phyloP scores from a whole-genome alignment of 352 stramenopile genomes.

The Phytophthora fragariaefolia region DNA sequence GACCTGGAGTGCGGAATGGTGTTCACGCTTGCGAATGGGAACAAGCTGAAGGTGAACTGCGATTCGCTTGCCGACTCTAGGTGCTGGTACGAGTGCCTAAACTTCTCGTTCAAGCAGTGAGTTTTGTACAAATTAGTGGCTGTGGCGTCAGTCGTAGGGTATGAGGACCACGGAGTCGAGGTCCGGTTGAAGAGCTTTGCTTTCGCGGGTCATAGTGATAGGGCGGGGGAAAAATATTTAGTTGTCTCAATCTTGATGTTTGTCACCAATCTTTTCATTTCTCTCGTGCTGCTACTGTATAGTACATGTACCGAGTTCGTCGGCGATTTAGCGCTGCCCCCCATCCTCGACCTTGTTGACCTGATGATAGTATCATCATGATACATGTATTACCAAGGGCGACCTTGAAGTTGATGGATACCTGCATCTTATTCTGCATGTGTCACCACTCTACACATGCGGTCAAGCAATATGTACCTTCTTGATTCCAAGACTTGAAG shows the following conservation, averaged over 20 bases:
- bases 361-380: too few relatives aligned
- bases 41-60: slow-evolving; percentile 69
- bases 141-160: slow-evolving; percentile 26
- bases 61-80: slow-evolving; percentile 76
- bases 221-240: slow-evolving; percentile 35
- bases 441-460: too few relatives aligned
- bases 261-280: too few relatives aligned
- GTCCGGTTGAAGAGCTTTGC: slow-evolving; percentile 29
- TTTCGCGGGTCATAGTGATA: slow-evolving; percentile 22
- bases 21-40: slow-evolving; percentile 64
- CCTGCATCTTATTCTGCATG: slow-evolving; percentile 2
- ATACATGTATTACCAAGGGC: too few relatives aligned
- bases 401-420: slow-evolving; percentile 5
- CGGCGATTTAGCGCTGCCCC: too few relatives aligned
- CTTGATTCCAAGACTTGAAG: too few relatives aligned
- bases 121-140: slow-evolving; percentile 46
- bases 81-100: slow-evolving; percentile 81
- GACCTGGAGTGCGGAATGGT: slow-evolving; percentile 76
- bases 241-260: slow-evolving; percentile 26
- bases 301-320: too few relatives aligned
- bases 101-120: slow-evolving; percentile 43
- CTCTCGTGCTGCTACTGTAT: too few relatives aligned
- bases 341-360: too few relatives aligned
- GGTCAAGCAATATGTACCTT: too few relatives aligned
- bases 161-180: slow-evolving; percentile 17